Evolutionary conservation across 2,329 filamentous ascomycete species (phyloP), one percentile per base, ranked within the genome.

Genomic region (Curvularia eragrostidis): DNA sequence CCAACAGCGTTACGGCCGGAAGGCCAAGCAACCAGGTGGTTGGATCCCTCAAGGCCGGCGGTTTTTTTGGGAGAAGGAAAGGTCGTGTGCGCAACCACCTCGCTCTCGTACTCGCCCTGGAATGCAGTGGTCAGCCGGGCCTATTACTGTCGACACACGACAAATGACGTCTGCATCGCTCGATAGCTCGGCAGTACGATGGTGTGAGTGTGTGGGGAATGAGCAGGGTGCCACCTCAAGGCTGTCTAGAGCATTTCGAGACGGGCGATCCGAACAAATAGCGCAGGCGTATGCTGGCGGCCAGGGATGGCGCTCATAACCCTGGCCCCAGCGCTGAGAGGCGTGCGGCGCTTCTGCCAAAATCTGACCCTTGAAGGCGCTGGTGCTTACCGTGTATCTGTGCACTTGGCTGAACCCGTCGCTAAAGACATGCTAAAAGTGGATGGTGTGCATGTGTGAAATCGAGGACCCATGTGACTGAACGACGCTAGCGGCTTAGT

Each of bases 291-390:
- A 66, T 51, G 36, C 18, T 43, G 48, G 52, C 53, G 26, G 39
- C 24, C 54, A 58, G 52, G 61, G 61, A 62, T 62, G 32, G 43
- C 24, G 47, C 46, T 56, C 56, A 32, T 43, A 44, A 61, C 65
- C 65, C 65, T 61, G 65, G 65, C 52, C 65, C 65, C 65, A 58
- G 54, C 59, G 54, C 56, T 42, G 50, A 59, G 26, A 43, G 41
- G 55, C 52, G 55, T 61, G 56, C 58, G 51, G 56, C 55, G 51
- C 51, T 49, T 52, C 39, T 28, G 55, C 51, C 34, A 42, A 34
- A 52, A 42, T 32, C 48, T 54, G 38, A 50, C 48, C 51, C 43
- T 32, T 50, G 47, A 24, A 23, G 21, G 49, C 55, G 21, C 44
- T 44, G 49, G 46, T 55, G 51, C 44, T 41, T 55, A 50, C 47